Conservation (phyloP, 2,329 filamentous ascomycete species). For the Aspergillus spinulosporus region DNA sequence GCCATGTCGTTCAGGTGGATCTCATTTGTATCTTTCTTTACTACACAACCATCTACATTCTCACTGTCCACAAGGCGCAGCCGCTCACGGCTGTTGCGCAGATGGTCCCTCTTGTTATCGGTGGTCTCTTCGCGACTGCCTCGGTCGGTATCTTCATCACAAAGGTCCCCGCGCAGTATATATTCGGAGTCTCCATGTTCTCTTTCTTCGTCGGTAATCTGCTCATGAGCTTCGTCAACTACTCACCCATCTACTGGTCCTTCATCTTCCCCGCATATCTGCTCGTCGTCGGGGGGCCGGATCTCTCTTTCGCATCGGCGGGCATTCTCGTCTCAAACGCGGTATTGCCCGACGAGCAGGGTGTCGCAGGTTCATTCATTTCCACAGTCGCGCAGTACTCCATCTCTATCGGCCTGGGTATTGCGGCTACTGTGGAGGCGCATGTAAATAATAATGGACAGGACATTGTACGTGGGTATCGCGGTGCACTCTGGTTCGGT, state of each 20-base stretch:
- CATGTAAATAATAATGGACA: slow-evolving; percentile 43
- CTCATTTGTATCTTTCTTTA: slow-evolving; percentile 56
- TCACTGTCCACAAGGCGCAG: background rate
- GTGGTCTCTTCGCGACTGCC: slow-evolving; percentile 31
- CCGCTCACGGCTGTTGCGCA: slow-evolving; percentile 34
- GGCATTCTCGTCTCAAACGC: slow-evolving; percentile 62
- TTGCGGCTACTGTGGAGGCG: slow-evolving; percentile 65
- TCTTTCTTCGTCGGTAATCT: background rate
- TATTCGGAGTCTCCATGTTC: background rate
- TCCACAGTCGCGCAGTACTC: slow-evolving; percentile 69
- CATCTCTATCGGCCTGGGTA: slow-evolving; percentile 65
- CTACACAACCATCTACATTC: slow-evolving; percentile 54
- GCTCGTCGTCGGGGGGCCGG: slow-evolving; percentile 45
- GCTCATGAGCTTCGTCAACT: slow-evolving; percentile 15
- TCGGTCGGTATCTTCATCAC: background rate
- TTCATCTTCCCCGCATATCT: background rate
- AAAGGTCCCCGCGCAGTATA: background rate
- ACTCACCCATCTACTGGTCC: background rate
- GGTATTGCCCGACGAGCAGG: slow-evolving; percentile 51
- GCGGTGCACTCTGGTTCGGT: slow-evolving; percentile 44
- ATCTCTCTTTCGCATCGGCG: slow-evolving; percentile 66
- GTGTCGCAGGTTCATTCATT: slow-evolving; percentile 58
- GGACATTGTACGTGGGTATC: slow-evolving; percentile 41
- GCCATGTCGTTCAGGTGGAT: slow-evolving; percentile 58
- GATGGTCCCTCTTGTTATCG: slow-evolving; percentile 30